phyloP scores from a whole-genome alignment of 208 protist genomes.

The Leishmania tarentolae region DNA sequence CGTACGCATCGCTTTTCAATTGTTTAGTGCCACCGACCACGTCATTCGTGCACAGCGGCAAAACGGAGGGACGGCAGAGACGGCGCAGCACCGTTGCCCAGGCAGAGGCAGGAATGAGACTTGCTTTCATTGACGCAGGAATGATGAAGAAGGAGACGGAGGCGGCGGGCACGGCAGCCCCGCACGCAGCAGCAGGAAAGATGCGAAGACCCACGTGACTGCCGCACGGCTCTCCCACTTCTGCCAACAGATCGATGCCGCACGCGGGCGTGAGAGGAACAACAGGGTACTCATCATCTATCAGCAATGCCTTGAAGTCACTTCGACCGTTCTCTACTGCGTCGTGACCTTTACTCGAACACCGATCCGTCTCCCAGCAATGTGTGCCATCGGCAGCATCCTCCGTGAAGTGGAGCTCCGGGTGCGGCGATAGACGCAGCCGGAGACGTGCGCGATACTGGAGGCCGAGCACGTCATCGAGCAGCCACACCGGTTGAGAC shows the following conservation, averaged over 20 bases:
- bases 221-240: background rate
- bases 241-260: background rate
- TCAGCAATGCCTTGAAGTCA: background rate
- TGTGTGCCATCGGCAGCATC: background rate
- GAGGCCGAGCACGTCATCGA: conserved; percentile 28
- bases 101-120: background rate
- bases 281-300: background rate
- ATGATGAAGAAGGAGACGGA: conserved; percentile 1
- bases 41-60: background rate
- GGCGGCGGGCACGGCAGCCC: background rate
- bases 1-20: background rate
- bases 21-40: background rate
- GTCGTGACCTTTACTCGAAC: background rate
- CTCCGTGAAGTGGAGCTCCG: conserved; percentile 16
- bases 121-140: background rate
- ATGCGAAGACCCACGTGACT: background rate
- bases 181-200: background rate
- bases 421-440: conserved; percentile 18
- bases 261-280: conserved; percentile 19
- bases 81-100: conserved; percentile 14
- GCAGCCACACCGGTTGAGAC: conserved; percentile 28
- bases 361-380: background rate
- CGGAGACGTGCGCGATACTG: conserved; percentile 25
- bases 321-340: background rate
- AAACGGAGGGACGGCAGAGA: background rate